A percentile compares a stretch with the other conserved stretches of the same genome.
Evolutionary conservation across 352 stramenopile species (phyloP).

Genomic region (Halophytophthora batemanensis): DNA sequence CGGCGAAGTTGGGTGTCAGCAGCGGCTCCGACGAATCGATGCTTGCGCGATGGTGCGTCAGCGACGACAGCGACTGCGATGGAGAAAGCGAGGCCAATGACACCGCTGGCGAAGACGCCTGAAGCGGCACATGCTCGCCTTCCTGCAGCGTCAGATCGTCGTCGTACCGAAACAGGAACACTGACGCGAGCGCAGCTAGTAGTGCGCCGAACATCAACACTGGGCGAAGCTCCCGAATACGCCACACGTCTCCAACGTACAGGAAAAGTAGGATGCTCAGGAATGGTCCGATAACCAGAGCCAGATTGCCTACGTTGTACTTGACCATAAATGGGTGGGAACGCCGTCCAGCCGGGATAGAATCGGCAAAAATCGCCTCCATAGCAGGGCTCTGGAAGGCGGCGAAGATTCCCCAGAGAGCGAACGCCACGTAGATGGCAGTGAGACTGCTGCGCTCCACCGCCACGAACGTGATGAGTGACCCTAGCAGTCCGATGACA

Average conservation of each 20-base stretch:
- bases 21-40: constrained; percentile 27
- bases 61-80: no score
- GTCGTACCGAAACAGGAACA: constrained; percentile 60
- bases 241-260: constrained; percentile 62
- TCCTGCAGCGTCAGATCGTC: constrained; percentile 55
- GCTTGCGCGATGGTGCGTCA: constrained; percentile 10
- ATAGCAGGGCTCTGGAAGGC: constrained; percentile 67
- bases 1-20: constrained; percentile 54
- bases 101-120: no score
- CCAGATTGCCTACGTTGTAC: constrained; percentile 74
- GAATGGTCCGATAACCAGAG: constrained; percentile 52
- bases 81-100: no score
- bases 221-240: constrained; percentile 42
- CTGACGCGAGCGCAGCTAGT: constrained; percentile 42
- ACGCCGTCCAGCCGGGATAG: constrained; percentile 58
- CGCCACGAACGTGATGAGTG: constrained; percentile 58
- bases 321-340: constrained; percentile 81
- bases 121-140: not conserved
- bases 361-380: constrained; percentile 74
- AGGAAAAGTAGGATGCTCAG: constrained; percentile 61
- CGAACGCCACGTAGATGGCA: constrained; percentile 62
- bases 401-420: constrained; percentile 62
- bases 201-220: constrained; percentile 62
- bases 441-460: constrained; percentile 41
- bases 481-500: constrained; percentile 44